A percentile compares a stretch with the other conserved stretches of the same genome.
phyloP scores from a whole-genome alignment of 192 early-diverging fungal genomes.

The Coemansia reversa region DNA sequence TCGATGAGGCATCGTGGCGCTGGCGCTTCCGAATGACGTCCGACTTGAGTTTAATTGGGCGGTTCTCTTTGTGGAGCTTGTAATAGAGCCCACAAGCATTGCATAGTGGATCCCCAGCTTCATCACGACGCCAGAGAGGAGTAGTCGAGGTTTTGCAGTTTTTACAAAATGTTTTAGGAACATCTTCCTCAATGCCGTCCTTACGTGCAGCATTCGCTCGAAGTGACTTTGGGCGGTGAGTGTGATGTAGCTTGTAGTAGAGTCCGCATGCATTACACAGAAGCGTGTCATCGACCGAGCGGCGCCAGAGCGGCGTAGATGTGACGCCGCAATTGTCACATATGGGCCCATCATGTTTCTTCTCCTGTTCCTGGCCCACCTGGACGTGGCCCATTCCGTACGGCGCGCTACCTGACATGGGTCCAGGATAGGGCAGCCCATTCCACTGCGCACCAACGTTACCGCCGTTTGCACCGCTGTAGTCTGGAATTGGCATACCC shows the following conservation, averaged over 20 bases:
- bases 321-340: slow-evolving; percentile 79
- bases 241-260: slow-evolving; percentile 91
- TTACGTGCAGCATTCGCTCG: slow-evolving; percentile 70
- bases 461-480: slow-evolving; percentile 18
- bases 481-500: slow-evolving; percentile 44
- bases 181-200: slow-evolving; percentile 43
- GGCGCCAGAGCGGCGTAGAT: slow-evolving; percentile 90
- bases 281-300: slow-evolving; percentile 78
- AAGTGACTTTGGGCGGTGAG: slow-evolving; percentile 81
- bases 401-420: slow-evolving; percentile 32
- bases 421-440: slow-evolving; percentile 32
- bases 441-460: slow-evolving; percentile 23
- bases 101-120: slow-evolving; percentile 86
- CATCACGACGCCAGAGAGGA: slow-evolving; percentile 91
- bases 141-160: slow-evolving; percentile 90
- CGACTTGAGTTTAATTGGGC: slow-evolving; percentile 87
- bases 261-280: slow-evolving; percentile 98
- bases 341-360: slow-evolving; percentile 49
- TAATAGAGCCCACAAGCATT: slow-evolving; percentile 97
- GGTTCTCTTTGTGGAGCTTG: slow-evolving; percentile 89
- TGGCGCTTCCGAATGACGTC: slow-evolving; percentile 97
- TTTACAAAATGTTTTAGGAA: slow-evolving; percentile 56
- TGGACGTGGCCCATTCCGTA: slow-evolving; percentile 27
- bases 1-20: slow-evolving; percentile 55
- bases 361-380: slow-evolving; percentile 13